Conservation (phyloP, 805 yeast species). For the Komagataella ulmi region DNA sequence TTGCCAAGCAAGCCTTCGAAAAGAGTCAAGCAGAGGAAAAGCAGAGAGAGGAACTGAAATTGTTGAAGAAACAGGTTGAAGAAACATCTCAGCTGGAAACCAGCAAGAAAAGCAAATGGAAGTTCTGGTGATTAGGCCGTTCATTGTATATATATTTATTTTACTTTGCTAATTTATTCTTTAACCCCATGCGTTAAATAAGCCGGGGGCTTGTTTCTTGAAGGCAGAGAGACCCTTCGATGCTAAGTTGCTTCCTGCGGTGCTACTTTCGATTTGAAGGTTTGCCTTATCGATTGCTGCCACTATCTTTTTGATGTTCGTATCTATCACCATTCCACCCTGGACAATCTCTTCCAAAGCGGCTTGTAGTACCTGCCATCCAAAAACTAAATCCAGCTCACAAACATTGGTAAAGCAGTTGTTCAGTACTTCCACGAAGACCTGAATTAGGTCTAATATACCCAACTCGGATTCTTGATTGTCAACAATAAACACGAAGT, state of each 20-base stretch:
- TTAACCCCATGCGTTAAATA: not conserved
- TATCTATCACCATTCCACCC: conserved; percentile 97
- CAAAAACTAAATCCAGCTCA: conserved; percentile 92
- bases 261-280: conserved; percentile 1
- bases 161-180: not conserved
- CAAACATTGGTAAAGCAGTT: conserved; percentile 90
- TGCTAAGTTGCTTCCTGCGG: not conserved
- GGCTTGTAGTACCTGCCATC: conserved; percentile 93
- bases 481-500: conserved; percentile 91
- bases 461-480: conserved; percentile 94
- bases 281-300: conserved; percentile 69
- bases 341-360: conserved; percentile 87
- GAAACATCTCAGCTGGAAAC: conserved; percentile 16
- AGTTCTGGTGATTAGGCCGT: conserved; percentile 7
- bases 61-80: conserved; percentile 24
- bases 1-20: conserved; percentile 30
- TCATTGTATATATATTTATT: not conserved
- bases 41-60: conserved; percentile 24
- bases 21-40: conserved; percentile 28
- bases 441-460: conserved; percentile 86
- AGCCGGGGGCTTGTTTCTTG: not conserved
- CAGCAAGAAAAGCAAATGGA: conserved; percentile 15
- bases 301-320: conserved; percentile 71
- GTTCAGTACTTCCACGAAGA: conserved; percentile 90
- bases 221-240: not conserved